Evolutionary conservation across 257 asterid species (phyloP).

Genomic region (Petunia axillaris): DNA sequence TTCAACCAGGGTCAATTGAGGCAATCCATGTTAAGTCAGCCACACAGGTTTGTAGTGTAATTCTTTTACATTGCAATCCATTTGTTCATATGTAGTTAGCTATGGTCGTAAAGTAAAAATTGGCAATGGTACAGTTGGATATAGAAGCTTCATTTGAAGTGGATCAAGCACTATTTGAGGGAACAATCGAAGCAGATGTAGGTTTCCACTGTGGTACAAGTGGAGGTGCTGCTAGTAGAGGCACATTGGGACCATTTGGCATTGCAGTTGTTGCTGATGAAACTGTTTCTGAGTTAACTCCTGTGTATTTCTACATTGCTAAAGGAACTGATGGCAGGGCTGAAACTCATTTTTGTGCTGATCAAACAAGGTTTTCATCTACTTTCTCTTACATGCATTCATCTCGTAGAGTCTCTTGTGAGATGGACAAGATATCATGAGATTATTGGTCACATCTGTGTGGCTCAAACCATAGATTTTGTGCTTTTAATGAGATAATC

Average conservation of each 20-base stretch:
- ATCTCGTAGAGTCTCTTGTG: no score
- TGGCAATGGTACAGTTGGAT: slow-evolving; percentile 55
- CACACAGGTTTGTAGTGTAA: slow-evolving; percentile 54
- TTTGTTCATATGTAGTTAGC: background rate
- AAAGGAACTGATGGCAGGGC: slow-evolving; percentile 50
- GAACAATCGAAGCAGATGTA: slow-evolving; percentile 33
- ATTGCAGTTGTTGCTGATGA: slow-evolving; percentile 63
- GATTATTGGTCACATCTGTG: no score
- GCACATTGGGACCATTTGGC: slow-evolving; percentile 81
- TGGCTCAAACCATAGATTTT: no score
- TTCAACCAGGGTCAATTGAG: slow-evolving; percentile 69
- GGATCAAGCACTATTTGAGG: slow-evolving; percentile 40
- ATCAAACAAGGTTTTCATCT: slow-evolving; percentile 62
- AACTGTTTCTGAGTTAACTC: slow-evolving; percentile 58
- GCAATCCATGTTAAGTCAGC: slow-evolving; percentile 56
- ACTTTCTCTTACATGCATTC: background rate
- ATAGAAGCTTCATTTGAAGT: slow-evolving; percentile 64
- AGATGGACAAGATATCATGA: no score
- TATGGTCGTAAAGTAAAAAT: background rate
- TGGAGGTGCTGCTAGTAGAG: slow-evolving; percentile 75
- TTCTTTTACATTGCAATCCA: background rate
- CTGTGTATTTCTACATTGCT: slow-evolving; percentile 69
- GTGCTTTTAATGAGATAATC: no score
- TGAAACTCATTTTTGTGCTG: slow-evolving; percentile 70
- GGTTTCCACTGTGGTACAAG: slow-evolving; percentile 58